A percentile compares a stretch with the other conserved stretches of the same genome.
These are phyloP conservation scores for Pseudogymnoascus verrucosus DNA, from an alignment of 2,329 filamentous ascomycete species.

Conservation along the genomic window DNA sequence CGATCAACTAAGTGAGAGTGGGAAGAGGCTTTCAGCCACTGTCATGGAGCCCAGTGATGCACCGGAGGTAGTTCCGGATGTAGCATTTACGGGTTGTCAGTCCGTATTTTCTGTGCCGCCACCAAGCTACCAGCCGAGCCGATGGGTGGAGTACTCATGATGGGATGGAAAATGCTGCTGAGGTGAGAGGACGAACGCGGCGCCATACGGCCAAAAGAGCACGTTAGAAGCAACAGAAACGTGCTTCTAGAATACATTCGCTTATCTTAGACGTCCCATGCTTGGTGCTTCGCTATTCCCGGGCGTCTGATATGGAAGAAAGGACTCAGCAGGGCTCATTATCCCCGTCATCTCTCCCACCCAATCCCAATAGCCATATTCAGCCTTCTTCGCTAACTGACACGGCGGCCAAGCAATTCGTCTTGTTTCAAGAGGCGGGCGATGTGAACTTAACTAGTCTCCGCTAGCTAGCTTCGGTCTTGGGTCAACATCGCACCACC, in stretches of 20 bases:
- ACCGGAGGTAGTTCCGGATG: background rate
- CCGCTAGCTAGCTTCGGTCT: background rate
- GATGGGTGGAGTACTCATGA: background rate
- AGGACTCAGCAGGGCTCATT: background rate
- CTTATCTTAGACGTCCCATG: background rate
- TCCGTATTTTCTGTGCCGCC: background rate
- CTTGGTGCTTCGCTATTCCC: background rate
- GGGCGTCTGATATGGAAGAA: background rate
- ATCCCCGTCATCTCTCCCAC: background rate
- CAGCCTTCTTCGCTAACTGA: constrained; percentile 8
- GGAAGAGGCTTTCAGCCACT: constrained; percentile 1
- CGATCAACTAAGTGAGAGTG: background rate
- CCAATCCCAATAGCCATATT: constrained; percentile 3
- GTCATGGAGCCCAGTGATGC: background rate
- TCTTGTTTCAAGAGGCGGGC: constrained; percentile 6
- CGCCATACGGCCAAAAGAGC: background rate
- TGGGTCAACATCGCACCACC: background rate
- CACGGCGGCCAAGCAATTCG: background rate
- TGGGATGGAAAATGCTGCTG: background rate
- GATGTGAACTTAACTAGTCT: constrained; percentile 5
- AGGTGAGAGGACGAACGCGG: background rate
- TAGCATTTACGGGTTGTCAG: background rate
- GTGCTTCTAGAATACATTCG: background rate
- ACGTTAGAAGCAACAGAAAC: background rate
- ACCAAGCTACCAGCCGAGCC: background rate